Evolutionary conservation across 805 yeast species (phyloP), one percentile per base, ranked within the genome.

Genomic region (Deakozyma indianensis): DNA sequence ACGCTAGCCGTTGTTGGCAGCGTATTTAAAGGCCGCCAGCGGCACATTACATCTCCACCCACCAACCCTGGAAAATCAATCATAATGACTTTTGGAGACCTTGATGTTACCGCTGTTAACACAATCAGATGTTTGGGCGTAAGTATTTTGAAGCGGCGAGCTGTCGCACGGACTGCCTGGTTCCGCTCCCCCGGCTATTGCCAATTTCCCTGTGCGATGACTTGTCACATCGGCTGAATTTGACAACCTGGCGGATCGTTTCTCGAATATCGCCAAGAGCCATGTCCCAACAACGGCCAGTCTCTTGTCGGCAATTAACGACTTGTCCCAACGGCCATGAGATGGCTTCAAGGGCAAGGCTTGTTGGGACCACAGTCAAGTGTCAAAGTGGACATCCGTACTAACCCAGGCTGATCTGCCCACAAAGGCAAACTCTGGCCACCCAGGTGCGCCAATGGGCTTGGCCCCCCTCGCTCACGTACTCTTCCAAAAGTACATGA

Each of bases 391-490:
- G 14, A 7, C 14, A 25, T 7, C 38, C 9, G 16, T 4, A 38
- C 43, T 20, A n/a, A 42, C 24, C 23, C 45, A 64, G 67, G 82
- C 83, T 45, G 98, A 90, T 65, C 78, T 83, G 53, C 94, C 85
- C 51, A 73, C 80, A 49, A 74, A 78, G 67, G 90, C 96, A 58
- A 83, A 90, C 69, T 82, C 95, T 50, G 98, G 98, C 55, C 98
- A 90, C 71, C 98, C 98, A 46, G 98, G 98, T 55, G 97, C 98
- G 45, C 97, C 97, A 59, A 78, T 90, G 77, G 97, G 97, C 52
- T 71, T 90, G 68, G 96, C 98, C 16, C 95, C 96, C 41, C 80
- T 88, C 50, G 95, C 96, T 51, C 96, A 90, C 67, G 80, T 78
- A 47, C 65, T 90, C 52, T 85, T 81, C 78, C 64, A 66, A 57